Percentiles rank a stretch among this genome's conserved stretches.
phyloP scores from a whole-genome alignment of 768 basidiomycete species.

The Candolleomyces aberdarensis region DNA sequence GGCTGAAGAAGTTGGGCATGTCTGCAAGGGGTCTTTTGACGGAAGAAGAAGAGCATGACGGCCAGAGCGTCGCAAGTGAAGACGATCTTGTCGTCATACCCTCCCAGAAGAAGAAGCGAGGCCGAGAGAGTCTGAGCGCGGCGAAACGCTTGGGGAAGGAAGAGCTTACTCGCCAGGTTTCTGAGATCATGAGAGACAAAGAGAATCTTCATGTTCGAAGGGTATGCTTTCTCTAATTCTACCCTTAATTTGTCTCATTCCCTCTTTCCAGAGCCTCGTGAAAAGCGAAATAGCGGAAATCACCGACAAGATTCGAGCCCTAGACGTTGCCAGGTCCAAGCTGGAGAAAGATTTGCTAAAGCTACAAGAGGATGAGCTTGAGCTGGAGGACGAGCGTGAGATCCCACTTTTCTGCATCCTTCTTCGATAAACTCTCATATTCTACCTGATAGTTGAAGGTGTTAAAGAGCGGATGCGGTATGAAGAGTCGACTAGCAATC shows the following conservation, averaged over 20 bases:
- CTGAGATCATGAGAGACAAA: slow-evolving; percentile 89
- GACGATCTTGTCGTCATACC: slow-evolving; percentile 71
- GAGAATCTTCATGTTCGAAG: slow-evolving; percentile 87
- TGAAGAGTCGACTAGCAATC: slow-evolving; percentile 46
- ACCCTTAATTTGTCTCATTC: slow-evolving; percentile 7
- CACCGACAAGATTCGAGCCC: slow-evolving; percentile 80
- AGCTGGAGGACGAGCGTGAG: slow-evolving; percentile 94
- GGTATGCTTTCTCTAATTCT: slow-evolving; percentile 37
- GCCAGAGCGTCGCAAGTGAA: slow-evolving; percentile 65
- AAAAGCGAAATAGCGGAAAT: slow-evolving; percentile 88
- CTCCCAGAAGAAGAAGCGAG: slow-evolving; percentile 44
- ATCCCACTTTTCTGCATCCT: slow-evolving; percentile 12
- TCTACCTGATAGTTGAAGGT: slow-evolving; percentile 66
- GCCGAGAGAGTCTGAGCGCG: slow-evolving; percentile 65
- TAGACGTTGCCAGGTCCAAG: slow-evolving; percentile 77
- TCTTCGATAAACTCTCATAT: slow-evolving; percentile 5
- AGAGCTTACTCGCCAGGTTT: slow-evolving; percentile 78
- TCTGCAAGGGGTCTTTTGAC: slow-evolving; percentile 71
- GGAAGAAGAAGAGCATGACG: slow-evolving; percentile 53
- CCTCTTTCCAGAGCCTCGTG: slow-evolving; percentile 63
- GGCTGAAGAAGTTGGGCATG: slow-evolving; percentile 78
- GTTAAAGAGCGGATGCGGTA: slow-evolving; percentile 81
- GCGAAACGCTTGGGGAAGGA: slow-evolving; percentile 75
- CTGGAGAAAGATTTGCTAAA: slow-evolving; percentile 81
- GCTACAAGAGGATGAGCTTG: slow-evolving; percentile 92